Percentiles rank a stretch among this genome's conserved stretches.
Conservation (phyloP, 768 basidiomycete species). For the Phanerochaete carnosa region DNA sequence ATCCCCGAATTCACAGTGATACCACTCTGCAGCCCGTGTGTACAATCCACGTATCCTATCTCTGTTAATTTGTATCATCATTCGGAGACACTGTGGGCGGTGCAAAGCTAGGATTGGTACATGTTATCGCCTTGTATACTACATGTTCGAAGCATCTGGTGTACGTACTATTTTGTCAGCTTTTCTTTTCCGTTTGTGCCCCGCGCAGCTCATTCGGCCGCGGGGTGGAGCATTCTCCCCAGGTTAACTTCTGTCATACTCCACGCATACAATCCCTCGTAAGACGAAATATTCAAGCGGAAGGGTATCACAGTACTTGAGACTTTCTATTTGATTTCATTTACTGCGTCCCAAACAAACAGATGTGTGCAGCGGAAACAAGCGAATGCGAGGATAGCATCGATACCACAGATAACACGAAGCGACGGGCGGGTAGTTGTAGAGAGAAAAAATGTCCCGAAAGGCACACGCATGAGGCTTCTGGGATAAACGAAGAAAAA, state of each 20-base stretch:
- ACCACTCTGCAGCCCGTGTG: not conserved
- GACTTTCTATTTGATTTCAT: not conserved
- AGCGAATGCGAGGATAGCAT: not conserved
- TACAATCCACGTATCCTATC: not conserved
- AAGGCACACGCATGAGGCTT: not conserved
- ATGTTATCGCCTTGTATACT: not conserved
- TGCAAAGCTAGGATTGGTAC: not conserved
- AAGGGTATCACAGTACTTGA: no score
- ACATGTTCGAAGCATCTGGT: not conserved
- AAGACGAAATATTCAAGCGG: no score
- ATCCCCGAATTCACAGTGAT: not conserved
- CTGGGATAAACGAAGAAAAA: not conserved
- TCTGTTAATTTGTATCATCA: not conserved
- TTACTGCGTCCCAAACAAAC: not conserved
- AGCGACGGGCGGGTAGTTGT: not conserved
- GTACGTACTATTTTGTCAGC: not conserved
- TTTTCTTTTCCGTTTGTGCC: no score
- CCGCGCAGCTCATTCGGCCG: no score
- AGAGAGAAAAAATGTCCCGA: not conserved
- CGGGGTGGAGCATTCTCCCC: no score
- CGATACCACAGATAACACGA: not conserved
- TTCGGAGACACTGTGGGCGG: not conserved
- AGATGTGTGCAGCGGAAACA: not conserved
- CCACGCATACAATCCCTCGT: no score
- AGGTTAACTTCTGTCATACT: no score